Evolutionary conservation across 2,329 filamentous ascomycete species (phyloP), one percentile per base, ranked within the genome.

Genomic region (Fusarium circinatum): DNA sequence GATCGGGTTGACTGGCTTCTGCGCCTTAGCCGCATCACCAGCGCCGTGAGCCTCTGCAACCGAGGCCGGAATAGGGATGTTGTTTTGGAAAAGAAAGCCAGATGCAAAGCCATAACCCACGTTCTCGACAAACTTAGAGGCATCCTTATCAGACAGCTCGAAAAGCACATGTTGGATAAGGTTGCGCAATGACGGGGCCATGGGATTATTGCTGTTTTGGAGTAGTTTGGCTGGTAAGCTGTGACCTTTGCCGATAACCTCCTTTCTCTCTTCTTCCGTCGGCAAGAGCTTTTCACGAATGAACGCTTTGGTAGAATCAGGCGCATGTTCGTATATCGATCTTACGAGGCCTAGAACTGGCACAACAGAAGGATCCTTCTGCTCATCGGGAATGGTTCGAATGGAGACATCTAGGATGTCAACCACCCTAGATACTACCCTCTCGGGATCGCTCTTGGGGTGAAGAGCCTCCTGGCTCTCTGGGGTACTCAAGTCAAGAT

Each of bases 71-170:
- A 98, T 86, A 0, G 92, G 87, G 18, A 98, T 90, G 62, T 96
- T 94, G 71, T 96, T 93, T 71, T 93, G 92, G 84, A 95, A 92
- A 22, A 99, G 85, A 80, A 96, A 98, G 0, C 96, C 96, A 0
- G 95, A 94, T 1, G 96, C 96, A 79, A 94, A 98, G 0, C 96
- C 96, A 79, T 98, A 99, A 0, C 96, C 96, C 18, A 99, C 94
- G 75, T 98, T 98, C 58, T 93, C 88, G 2, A 98, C 93, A 78
- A 98, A 96, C 36, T 87, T 92, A 22, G 88, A 89, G 0, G 95
- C 89, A 76, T 98, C 91, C 76, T 91, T 93, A 73, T 92, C 92
- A 0, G 95, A 98, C 34, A 98, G 87, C 73, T 97, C 93, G 80
- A 97, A 99, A 70, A 98, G 89, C 30, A 99, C 86, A 36, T 92